Percentiles rank a stretch among this genome's conserved stretches.
Conservation (phyloP, 2,329 filamentous ascomycete genomes). For the Cladosporium halotolerans region DNA sequence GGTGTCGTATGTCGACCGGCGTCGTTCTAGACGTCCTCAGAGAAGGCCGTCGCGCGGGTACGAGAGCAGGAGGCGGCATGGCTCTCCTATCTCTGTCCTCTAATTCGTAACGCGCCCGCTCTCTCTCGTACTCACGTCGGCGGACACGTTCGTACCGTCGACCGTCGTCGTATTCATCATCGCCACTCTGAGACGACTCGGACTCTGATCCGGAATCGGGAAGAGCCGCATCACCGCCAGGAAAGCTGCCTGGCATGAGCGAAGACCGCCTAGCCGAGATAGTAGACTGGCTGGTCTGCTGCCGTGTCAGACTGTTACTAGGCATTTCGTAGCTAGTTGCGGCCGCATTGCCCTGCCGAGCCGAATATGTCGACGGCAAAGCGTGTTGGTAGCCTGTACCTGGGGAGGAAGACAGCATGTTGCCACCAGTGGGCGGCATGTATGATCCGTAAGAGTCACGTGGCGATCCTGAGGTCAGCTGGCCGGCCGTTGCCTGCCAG, state of each 20-base stretch:
- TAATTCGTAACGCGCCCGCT: background rate
- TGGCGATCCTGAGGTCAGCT: background rate
- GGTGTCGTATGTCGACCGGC: background rate
- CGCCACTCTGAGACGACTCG: slow-evolving; percentile 1
- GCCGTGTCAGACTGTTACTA: background rate
- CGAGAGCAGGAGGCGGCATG: slow-evolving; percentile 15
- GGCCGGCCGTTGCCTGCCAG: slow-evolving; percentile 13
- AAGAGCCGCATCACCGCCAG: background rate
- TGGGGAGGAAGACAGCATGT: background rate
- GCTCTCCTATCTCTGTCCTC: slow-evolving; percentile 12
- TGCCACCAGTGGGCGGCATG: background rate
- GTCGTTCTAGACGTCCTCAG: slow-evolving; percentile 9
- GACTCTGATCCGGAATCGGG: slow-evolving; percentile 4
- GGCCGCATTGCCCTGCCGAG: slow-evolving; percentile 19
- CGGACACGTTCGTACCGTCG: background rate
- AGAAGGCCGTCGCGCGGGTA: slow-evolving; percentile 13
- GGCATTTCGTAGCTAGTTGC: slow-evolving; percentile 13
- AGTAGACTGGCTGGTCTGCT: background rate
- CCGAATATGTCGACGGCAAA: slow-evolving; percentile 19
- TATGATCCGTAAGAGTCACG: background rate
- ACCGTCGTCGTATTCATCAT: background rate
- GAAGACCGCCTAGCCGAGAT: slow-evolving; percentile 5
- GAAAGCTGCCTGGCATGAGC: slow-evolving; percentile 7
- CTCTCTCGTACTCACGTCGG: slow-evolving; percentile 11
- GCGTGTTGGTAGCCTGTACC: slow-evolving; percentile 11